These are phyloP conservation scores for Huntiella bhutanensis DNA, from an alignment of 2,329 filamentous ascomycete species.

Conservation along the genomic window DNA sequence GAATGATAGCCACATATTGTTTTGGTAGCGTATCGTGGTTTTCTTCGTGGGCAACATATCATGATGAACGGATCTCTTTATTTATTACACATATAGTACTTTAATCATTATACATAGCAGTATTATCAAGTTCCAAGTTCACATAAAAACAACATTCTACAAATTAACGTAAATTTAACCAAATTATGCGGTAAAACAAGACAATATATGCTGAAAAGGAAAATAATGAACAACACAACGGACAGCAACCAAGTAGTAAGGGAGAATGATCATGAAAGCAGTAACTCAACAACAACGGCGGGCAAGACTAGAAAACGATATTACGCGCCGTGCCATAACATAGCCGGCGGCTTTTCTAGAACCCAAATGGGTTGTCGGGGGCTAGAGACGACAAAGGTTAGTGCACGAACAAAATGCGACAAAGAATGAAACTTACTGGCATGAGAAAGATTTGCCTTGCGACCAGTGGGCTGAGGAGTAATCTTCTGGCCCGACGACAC, in stretches of 20 bases:
- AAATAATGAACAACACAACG: slow-evolving; percentile 7
- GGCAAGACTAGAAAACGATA: background rate
- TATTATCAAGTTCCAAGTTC: background rate
- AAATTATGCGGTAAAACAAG: background rate
- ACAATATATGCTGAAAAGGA: slow-evolving; percentile 1
- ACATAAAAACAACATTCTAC: background rate
- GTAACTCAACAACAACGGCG: slow-evolving; percentile 1
- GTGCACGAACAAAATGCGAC: background rate
- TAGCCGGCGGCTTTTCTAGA: slow-evolving; percentile 17
- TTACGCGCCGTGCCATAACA: slow-evolving; percentile 5
- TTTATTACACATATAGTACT: background rate
- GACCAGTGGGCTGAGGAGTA: slow-evolving; percentile 68
- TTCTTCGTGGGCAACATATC: too few relatives aligned
- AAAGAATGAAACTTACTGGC: slow-evolving; percentile 52
- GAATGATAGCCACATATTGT: too few relatives aligned
- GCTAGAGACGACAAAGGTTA: slow-evolving; percentile 18
- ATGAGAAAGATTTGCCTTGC: slow-evolving; percentile 76
- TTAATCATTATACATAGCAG: background rate
- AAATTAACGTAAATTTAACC: background rate
- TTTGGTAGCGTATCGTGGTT: too few relatives aligned
- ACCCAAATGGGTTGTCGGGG: slow-evolving; percentile 35
- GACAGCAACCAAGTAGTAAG: slow-evolving; percentile 3
- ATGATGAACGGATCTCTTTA: background rate
- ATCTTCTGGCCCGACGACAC: slow-evolving; percentile 58
- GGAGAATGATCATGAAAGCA: background rate